These are phyloP conservation scores for Phytomonas francai DNA, from an alignment of 208 protist genomes.

Conservation along the genomic window DNA sequence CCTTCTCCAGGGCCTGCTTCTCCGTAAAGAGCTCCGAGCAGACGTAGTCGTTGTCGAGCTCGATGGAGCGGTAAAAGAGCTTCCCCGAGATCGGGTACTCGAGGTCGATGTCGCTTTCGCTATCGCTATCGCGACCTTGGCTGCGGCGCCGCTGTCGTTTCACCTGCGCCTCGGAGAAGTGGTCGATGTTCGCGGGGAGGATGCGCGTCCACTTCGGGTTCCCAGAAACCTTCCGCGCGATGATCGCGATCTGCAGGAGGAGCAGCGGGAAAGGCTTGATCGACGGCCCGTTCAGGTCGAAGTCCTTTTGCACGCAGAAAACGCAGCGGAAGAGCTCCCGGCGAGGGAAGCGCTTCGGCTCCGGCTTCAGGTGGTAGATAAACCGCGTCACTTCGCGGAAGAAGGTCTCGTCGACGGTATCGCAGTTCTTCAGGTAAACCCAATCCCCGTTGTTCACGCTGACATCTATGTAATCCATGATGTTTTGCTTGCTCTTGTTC, in stretches of 20 bases:
- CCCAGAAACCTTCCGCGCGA: constrained; percentile 27
- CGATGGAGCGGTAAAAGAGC: constrained; percentile 72
- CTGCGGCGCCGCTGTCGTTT: constrained; percentile 51
- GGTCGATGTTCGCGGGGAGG: constrained; percentile 39
- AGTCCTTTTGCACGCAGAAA: constrained; percentile 49
- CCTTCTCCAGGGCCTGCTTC: constrained; percentile 51
- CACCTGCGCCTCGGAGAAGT: constrained; percentile 25
- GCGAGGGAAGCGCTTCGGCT: constrained; percentile 73
- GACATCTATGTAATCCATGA: constrained; percentile 85
- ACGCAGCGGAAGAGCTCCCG: constrained; percentile 78
- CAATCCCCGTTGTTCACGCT: constrained; percentile 86
- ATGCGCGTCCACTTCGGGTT: constrained; percentile 55
- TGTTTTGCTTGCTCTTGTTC: constrained; percentile 54
- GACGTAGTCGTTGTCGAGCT: constrained; percentile 55
- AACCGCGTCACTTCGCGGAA: constrained; percentile 69
- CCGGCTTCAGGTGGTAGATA: constrained; percentile 61
- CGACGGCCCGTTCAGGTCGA: constrained; percentile 58
- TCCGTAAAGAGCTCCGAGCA: constrained; percentile 41
- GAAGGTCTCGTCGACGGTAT: constrained; percentile 34
- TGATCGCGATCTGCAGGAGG: constrained; percentile 64
- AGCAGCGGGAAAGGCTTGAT: constrained; percentile 61
- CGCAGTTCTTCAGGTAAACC: constrained; percentile 81
- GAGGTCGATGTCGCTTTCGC: constrained; percentile 80
- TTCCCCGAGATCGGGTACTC: constrained; percentile 55
- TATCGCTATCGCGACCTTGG: constrained; percentile 73